A percentile compares a stretch with the other conserved stretches of the same genome.
Conservation (phyloP, 768 basidiomycete species). For the Mycena maculata region DNA sequence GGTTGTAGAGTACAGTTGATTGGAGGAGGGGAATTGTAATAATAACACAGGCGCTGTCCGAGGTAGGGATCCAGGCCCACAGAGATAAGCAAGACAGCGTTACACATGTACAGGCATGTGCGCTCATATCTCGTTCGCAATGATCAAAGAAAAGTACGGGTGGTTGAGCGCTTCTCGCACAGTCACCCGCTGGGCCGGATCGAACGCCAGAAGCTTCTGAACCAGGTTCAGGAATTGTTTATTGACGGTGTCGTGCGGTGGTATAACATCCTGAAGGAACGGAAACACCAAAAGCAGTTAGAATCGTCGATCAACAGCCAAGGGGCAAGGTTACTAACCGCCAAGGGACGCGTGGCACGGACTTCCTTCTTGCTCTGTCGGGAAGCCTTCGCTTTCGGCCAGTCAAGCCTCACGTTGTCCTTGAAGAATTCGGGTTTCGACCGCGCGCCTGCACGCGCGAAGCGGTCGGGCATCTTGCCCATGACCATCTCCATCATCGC, state of each 20-base stretch:
- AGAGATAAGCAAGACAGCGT: constrained; percentile 40
- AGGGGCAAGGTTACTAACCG: constrained; percentile 62
- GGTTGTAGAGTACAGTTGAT: constrained; percentile 36
- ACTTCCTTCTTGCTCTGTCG: constrained; percentile 96
- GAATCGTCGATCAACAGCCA: constrained; percentile 19
- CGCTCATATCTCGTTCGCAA: constrained; percentile 74
- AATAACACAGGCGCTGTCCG: constrained; percentile 42
- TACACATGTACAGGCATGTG: constrained; percentile 35
- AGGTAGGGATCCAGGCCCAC: constrained; percentile 35
- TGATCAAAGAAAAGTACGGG: constrained; percentile 81
- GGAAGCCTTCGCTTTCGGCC: constrained; percentile 89
- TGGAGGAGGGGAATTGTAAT: constrained; percentile 37
- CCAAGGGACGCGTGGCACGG: constrained; percentile 79
- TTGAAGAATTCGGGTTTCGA: constrained; percentile 96
- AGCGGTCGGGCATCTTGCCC: constrained; percentile 95
- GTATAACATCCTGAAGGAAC: constrained; percentile 80
- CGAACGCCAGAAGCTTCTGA: constrained; percentile 87
- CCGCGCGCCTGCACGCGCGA: constrained; percentile 78
- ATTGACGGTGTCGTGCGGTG: constrained; percentile 78
- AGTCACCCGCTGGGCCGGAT: constrained; percentile 88
- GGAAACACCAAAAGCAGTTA: constrained; percentile 26
- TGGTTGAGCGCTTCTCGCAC: constrained; percentile 91
- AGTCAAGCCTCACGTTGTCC: constrained; percentile 85
- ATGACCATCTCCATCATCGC: constrained; percentile 99
- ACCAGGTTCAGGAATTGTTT: constrained; percentile 90